A percentile compares a stretch with the other conserved stretches of the same genome.
phyloP scores from a whole-genome alignment of 371 early-diverging fungal genomes.

The Mucor velutinosus region DNA sequence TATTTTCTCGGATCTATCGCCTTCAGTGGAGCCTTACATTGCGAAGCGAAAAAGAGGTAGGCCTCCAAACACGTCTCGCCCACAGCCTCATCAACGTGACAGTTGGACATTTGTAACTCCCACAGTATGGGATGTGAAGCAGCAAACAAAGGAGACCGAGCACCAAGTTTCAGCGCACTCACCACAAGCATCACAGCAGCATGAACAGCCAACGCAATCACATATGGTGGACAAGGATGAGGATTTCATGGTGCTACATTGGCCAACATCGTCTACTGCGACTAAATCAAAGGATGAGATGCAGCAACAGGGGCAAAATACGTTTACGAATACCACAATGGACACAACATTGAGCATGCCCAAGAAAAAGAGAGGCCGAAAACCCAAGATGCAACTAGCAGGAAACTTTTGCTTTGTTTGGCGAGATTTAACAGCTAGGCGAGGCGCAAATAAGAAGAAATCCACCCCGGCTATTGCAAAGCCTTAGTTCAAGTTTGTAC shows the following conservation, averaged over 20 bases:
- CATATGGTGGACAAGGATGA: background rate
- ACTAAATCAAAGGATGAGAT: background rate
- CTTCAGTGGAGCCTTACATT: background rate
- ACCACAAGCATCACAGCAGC: background rate
- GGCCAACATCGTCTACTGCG: background rate
- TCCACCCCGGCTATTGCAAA: background rate
- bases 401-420: slow-evolving; percentile 57
- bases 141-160: background rate
- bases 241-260: slow-evolving; percentile 4
- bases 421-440: slow-evolving; percentile 45
- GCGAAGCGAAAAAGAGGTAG: slow-evolving; percentile 46
- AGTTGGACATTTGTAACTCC: slow-evolving; percentile 33
- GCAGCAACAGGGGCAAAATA: slow-evolving; percentile 14
- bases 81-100: slow-evolving; percentile 26
- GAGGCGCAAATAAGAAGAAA: slow-evolving; percentile 34
- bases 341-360: slow-evolving; percentile 44
- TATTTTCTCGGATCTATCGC: background rate
- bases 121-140: slow-evolving; percentile 33
- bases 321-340: slow-evolving; percentile 39
- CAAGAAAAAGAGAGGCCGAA: slow-evolving; percentile 50
- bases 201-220: background rate
- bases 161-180: background rate
- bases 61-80: slow-evolving; percentile 41
- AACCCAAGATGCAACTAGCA: slow-evolving; percentile 47
- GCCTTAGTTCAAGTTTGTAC: background rate